Evolutionary conservation across 345 rosid species (phyloP).

Genomic region (Aegle marmelos): DNA sequence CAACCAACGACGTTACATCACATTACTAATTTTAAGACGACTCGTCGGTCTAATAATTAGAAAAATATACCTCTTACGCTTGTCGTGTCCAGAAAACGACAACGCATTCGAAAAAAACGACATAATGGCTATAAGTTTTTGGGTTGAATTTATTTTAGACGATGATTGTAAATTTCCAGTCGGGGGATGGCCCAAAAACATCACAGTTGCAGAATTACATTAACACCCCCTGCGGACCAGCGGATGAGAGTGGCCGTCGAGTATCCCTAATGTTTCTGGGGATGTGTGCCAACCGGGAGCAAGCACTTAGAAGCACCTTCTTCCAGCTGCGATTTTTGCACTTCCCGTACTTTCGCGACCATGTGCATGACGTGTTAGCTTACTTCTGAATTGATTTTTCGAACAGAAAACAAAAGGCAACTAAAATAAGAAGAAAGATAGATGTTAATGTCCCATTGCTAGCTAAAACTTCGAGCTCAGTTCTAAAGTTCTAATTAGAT

Average conservation of each 20-base stretch:
- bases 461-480: not conserved
- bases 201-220: not conserved
- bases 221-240: not conserved
- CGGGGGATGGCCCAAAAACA: not conserved
- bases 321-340: not conserved
- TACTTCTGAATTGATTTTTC: not conserved
- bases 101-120: too few species aligned
- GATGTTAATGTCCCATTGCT: not conserved
- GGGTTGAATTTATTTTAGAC: too few species aligned
- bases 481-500: not conserved
- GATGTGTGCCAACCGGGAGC: not conserved
- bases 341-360: not conserved
- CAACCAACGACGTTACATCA: too few species aligned
- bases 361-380: not conserved
- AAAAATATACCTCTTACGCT: too few species aligned
- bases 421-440: not conserved
- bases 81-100: too few species aligned
- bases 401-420: not conserved
- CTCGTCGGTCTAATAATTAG: too few species aligned
- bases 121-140: too few species aligned
- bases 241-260: not conserved
- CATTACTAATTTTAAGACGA: too few species aligned
- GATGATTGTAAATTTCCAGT: not conserved
- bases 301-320: not conserved
- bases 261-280: not conserved